Evolutionary conservation across 2,329 filamentous ascomycete genomes (phyloP).

Genomic region (Colletotrichum simmondsii): DNA sequence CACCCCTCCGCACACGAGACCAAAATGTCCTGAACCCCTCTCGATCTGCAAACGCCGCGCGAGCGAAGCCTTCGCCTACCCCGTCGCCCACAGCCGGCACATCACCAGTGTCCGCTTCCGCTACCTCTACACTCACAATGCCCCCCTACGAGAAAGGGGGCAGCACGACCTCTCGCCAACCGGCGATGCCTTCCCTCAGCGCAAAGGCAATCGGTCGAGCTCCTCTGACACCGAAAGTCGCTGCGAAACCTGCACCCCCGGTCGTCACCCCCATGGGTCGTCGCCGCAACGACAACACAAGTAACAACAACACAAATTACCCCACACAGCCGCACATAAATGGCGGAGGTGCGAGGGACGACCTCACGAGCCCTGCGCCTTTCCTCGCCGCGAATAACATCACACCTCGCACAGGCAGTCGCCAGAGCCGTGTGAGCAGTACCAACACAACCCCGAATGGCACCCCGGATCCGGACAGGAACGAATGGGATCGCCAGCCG

Average conservation of each 20-base stretch:
- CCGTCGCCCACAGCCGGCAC: conserved; percentile 15
- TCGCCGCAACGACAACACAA: conserved; percentile 37
- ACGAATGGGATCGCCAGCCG: conserved; percentile 58
- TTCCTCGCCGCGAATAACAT: conserved; percentile 71
- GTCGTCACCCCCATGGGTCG: conserved; percentile 54
- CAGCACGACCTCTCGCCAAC: conserved; percentile 62
- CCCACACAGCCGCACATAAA: conserved; percentile 42
- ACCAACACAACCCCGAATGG: conserved; percentile 72
- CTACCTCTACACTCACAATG: conserved; percentile 29
- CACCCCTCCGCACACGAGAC: conserved; percentile 29
- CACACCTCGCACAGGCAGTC: conserved; percentile 81
- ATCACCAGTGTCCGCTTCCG: conserved; percentile 16
- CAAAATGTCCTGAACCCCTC: conserved; percentile 36
- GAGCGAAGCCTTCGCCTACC: conserved; percentile 32
- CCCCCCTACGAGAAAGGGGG: conserved; percentile 60
- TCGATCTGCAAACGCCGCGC: conserved; percentile 25
- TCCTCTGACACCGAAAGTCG: conserved; percentile 67
- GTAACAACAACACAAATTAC: conserved; percentile 6
- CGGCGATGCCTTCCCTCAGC: conserved; percentile 76
- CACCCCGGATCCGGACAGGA: conserved; percentile 63
- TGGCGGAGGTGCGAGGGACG: conserved; percentile 52
- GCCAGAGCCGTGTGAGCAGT: conserved; percentile 79
- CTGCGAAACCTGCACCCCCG: conserved; percentile 50
- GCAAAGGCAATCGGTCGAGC: conserved; percentile 63
- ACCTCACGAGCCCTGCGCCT: conserved; percentile 62